Percentiles rank a stretch among this genome's conserved stretches.
phyloP scores from a whole-genome alignment of 306 rosid genomes.

The Medicago ruthenica region DNA sequence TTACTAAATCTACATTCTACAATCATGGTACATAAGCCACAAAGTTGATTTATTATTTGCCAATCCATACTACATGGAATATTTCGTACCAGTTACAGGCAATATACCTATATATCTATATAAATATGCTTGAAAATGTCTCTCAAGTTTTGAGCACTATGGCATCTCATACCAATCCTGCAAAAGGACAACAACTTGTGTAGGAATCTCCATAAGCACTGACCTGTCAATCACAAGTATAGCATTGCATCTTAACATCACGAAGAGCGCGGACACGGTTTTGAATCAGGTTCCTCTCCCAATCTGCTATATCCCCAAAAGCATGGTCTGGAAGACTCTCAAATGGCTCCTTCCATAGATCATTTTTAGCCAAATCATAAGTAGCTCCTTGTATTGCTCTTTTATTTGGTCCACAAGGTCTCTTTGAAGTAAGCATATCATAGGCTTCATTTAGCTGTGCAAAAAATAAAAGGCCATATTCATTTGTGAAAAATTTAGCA shows the following conservation, averaged over 20 bases:
- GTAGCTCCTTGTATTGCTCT: conserved; percentile 82
- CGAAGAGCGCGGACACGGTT: conserved; percentile 69
- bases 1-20: conserved; percentile 22
- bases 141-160: conserved; percentile 17
- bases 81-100: conserved; percentile 12
- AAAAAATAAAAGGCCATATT: conserved; percentile 36
- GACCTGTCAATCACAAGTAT: conserved; percentile 36
- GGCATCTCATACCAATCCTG: conserved; percentile 26
- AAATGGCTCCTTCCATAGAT: conserved; percentile 91
- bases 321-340: conserved; percentile 86
- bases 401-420: conserved; percentile 94
- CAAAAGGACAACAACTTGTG: conserved; percentile 32
- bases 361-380: conserved; percentile 78
- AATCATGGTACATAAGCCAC: conserved; percentile 22
- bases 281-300: conserved; percentile 90
- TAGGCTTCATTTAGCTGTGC: conserved; percentile 80
- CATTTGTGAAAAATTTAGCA: conserved; percentile 15
- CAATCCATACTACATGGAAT: neutral
- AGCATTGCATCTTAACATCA: conserved; percentile 14
- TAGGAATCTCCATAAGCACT: conserved; percentile 29
- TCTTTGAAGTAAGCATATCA: conserved; percentile 72
- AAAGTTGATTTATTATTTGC: conserved; percentile 32
- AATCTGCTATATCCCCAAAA: conserved; percentile 75
- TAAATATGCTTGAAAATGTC: conserved; percentile 31
- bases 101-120: conserved; percentile 33